Evolutionary conservation across 352 stramenopile genomes (phyloP).

Genomic region (Aphanomyces cochlioides): DNA sequence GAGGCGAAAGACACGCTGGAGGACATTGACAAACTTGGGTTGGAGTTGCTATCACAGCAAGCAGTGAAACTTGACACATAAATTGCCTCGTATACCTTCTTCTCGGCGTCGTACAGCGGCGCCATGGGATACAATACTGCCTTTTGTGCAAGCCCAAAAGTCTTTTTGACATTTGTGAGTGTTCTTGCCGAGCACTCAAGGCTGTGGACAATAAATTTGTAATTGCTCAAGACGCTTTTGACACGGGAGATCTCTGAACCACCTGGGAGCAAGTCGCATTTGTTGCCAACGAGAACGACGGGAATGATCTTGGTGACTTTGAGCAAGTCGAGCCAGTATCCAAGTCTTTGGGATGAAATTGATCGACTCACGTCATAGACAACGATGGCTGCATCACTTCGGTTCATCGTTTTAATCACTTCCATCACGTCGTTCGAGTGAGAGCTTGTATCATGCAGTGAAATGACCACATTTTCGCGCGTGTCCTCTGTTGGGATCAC

Average conservation of each 20-base stretch:
- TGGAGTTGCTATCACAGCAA: conserved; percentile 54
- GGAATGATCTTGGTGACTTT: conserved; percentile 83
- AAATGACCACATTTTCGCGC: conserved; percentile 86
- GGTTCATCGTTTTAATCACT: conserved; percentile 78
- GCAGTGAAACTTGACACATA: conserved; percentile 6
- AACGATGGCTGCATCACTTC: conserved; percentile 80
- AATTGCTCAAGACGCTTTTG: conserved; percentile 24
- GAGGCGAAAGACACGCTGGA: conserved; percentile 83
- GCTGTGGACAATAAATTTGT: conserved; percentile 70
- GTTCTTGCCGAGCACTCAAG: conserved; percentile 86
- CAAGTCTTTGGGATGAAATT: conserved; percentile 80
- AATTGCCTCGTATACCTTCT: conserved; percentile 42
- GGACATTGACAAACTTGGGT: conserved; percentile 75
- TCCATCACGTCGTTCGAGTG: conserved; percentile 59
- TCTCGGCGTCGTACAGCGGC: conserved; percentile 84
- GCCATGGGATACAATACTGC: conserved; percentile 85
- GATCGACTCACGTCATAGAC: conserved; percentile 83
- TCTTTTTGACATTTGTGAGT: conserved; percentile 82
- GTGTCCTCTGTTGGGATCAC: conserved; percentile 86
- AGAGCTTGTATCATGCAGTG: conserved; percentile 75
- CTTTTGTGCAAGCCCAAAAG: conserved; percentile 86
- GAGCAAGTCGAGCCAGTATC: conserved; percentile 82
- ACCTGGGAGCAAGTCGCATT: conserved; percentile 61
- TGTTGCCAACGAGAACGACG: conserved; percentile 86
- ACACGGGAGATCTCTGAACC: conserved; percentile 26